Percentiles rank a stretch among this genome's conserved stretches.
Evolutionary conservation across 768 basidiomycete species (phyloP).

Genomic region (Boletus sp.): DNA sequence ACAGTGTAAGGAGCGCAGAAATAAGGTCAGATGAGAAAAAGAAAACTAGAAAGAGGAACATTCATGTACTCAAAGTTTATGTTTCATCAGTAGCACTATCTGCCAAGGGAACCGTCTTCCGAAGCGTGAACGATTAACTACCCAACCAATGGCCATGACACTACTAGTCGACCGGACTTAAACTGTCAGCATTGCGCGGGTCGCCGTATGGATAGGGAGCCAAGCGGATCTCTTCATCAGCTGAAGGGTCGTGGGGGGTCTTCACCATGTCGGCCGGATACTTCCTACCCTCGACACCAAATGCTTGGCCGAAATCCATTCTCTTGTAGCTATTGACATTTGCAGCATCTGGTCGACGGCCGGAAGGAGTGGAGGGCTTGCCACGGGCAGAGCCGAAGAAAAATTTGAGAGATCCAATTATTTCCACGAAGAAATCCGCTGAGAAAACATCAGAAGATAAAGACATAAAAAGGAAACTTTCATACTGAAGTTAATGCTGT

Average conservation of each 20-base stretch:
- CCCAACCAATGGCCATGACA: not conserved
- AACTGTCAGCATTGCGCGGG: slow-evolving; percentile 4
- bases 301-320: slow-evolving; percentile 40
- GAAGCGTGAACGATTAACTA: not conserved
- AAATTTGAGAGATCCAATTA: slow-evolving; percentile 58
- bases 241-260: slow-evolving; percentile 6
- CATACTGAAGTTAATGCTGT: slow-evolving; percentile 48
- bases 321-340: slow-evolving; percentile 28
- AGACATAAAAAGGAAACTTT: not conserved
- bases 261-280: slow-evolving; percentile 9
- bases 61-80: not conserved
- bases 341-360: slow-evolving; percentile 14
- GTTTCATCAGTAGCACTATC: not conserved
- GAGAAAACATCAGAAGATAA: slow-evolving; percentile 7
- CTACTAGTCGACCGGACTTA: slow-evolving; percentile 6
- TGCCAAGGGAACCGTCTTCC: not conserved
- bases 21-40: not conserved
- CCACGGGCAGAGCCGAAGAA: slow-evolving; percentile 46
- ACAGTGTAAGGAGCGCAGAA: not conserved
- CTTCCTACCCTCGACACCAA: slow-evolving; percentile 32
- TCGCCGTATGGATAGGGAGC: slow-evolving; percentile 35
- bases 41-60: not conserved
- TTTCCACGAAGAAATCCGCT: slow-evolving; percentile 72
- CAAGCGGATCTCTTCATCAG: slow-evolving; percentile 41
- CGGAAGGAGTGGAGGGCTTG: slow-evolving; percentile 26